These are phyloP conservation scores for Geotrichum candidum DNA, from an alignment of 1,139 yeast species.

Conservation along the genomic window DNA sequence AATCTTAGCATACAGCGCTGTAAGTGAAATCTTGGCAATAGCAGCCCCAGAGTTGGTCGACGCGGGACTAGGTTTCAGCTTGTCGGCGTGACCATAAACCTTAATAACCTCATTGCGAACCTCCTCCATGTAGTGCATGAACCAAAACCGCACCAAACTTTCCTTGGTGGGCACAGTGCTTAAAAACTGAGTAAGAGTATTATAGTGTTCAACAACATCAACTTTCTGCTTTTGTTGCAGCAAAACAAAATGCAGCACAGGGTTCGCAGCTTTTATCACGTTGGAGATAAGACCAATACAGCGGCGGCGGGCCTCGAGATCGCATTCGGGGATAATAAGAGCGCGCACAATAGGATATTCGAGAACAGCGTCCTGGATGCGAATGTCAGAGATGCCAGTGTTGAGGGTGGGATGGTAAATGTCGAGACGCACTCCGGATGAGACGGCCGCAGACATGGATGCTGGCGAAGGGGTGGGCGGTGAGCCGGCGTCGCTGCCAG, in stretches of 20 bases:
- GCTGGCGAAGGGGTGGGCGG: slow-evolving; percentile 4
- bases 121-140: slow-evolving; percentile 14
- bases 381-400: slow-evolving; percentile 31
- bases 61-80: background rate
- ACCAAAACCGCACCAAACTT: slow-evolving; percentile 16
- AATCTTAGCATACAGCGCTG: slow-evolving; percentile 27
- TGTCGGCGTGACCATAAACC: background rate
- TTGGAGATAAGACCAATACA: slow-evolving; percentile 27
- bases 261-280: slow-evolving; percentile 30
- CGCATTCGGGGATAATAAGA: slow-evolving; percentile 33
- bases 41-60: background rate
- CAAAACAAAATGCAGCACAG: slow-evolving; percentile 25
- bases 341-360: slow-evolving; percentile 31
- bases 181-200: slow-evolving; percentile 6
- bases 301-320: slow-evolving; percentile 30
- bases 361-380: slow-evolving; percentile 31
- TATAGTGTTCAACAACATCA: slow-evolving; percentile 9
- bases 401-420: slow-evolving; percentile 30
- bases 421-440: slow-evolving; percentile 23
- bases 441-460: slow-evolving; percentile 11
- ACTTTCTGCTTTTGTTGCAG: background rate
- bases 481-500: background rate
- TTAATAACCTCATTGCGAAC: slow-evolving; percentile 5
- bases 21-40: slow-evolving; percentile 20
- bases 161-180: slow-evolving; percentile 10